Evolutionary conservation across 129 eudicot species (phyloP).

Genomic region (Flaveria sonorensis): DNA sequence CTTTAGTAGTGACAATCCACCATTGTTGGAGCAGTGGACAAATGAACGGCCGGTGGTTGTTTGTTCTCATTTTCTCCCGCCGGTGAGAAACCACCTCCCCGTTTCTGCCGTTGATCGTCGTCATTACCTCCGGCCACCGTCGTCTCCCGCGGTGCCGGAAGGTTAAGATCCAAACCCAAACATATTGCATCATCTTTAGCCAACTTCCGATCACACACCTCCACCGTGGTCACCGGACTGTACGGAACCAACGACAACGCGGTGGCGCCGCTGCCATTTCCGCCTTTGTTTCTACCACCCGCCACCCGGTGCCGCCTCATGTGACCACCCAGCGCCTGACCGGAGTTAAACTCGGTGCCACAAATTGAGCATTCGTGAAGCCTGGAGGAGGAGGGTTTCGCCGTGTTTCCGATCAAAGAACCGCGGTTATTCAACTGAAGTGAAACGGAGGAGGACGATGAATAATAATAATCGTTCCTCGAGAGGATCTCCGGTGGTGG

Average conservation of each 20-base stretch:
- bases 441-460: conserved; percentile 41
- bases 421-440: conserved; percentile 40
- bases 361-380: conserved; percentile 83
- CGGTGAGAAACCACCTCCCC: conserved; percentile 13
- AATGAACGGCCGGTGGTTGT: conserved; percentile 40
- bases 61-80: conserved; percentile 30
- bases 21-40: conserved; percentile 57
- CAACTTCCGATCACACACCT: conserved; percentile 19
- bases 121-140: conserved; percentile 5
- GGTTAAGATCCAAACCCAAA: conserved; percentile 72
- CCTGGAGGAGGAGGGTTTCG: conserved; percentile 35
- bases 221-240: conserved; percentile 14
- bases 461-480: conserved; percentile 17
- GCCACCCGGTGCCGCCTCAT: conserved; percentile 83
- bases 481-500: conserved; percentile 13
- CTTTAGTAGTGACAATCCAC: conserved; percentile 75
- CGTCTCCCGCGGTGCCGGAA: conserved; percentile 67
- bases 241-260: conserved; percentile 37
- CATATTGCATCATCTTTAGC: conserved; percentile 34
- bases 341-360: conserved; percentile 83
- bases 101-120: conserved; percentile 17
- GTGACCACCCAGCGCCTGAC: conserved; percentile 94
- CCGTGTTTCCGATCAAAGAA: neutral
- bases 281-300: conserved; percentile 23
- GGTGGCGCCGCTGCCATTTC: neutral